Evolutionary conservation across 1,284 basidiomycete species (phyloP).

Genomic region (Trametes hirsuta): DNA sequence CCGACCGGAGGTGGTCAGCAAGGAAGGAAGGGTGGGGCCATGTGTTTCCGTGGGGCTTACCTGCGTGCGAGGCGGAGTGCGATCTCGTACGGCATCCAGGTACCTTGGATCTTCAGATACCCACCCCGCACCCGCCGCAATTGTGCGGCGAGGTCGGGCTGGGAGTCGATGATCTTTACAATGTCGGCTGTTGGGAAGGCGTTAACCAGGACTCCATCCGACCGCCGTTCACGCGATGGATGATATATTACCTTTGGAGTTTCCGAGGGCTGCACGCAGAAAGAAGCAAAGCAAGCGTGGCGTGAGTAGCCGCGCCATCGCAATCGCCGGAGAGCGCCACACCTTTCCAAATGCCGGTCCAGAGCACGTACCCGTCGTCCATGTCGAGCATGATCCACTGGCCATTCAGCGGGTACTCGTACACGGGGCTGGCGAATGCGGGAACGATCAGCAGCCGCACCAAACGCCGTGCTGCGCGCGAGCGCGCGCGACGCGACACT

Average conservation of each 20-base stretch:
- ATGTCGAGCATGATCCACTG: conserved; percentile 95
- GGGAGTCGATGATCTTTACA: conserved; percentile 87
- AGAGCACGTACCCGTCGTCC: conserved; percentile 84
- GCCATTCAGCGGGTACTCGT: conserved; percentile 83
- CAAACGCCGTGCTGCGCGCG: neutral
- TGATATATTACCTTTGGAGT: conserved; percentile 69
- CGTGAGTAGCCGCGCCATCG: conserved; percentile 4
- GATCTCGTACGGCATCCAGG: conserved; percentile 89
- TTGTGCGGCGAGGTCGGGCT: conserved; percentile 79
- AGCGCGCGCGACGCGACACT: conserved; percentile 26
- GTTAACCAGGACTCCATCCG: neutral
- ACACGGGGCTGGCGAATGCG: conserved; percentile 65
- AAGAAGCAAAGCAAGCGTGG: neutral
- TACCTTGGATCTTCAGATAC: conserved; percentile 87
- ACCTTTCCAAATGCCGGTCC: conserved; percentile 92
- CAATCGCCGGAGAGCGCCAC: conserved; percentile 33
- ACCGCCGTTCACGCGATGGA: conserved; percentile 1
- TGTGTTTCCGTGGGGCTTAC: conserved; percentile 43
- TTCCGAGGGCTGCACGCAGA: conserved; percentile 64
- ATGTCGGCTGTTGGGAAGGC: conserved; percentile 66
- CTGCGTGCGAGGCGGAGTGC: conserved; percentile 76
- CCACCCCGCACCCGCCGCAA: conserved; percentile 83
- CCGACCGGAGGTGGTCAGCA: conserved; percentile 20
- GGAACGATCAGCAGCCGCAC: conserved; percentile 10
- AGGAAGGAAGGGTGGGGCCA: conserved; percentile 4